Percentiles rank a stretch among this genome's conserved stretches.
phyloP scores from a whole-genome alignment of 306 rosid species.

The Coriaria nepalensis region DNA sequence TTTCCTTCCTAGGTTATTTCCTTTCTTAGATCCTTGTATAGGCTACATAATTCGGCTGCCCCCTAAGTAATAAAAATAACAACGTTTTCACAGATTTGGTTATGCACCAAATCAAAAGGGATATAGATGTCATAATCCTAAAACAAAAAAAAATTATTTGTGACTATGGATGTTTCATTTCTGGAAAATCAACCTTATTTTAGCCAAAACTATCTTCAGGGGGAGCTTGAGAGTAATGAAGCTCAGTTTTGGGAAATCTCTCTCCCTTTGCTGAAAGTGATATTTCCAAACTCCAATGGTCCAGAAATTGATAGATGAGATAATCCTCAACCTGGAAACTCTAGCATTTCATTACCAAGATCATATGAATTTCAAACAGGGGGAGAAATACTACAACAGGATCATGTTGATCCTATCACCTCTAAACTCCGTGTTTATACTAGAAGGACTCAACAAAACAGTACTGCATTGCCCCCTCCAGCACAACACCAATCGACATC shows the following conservation, averaged over 20 bases:
- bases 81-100: too few species aligned
- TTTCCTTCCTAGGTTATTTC: too few species aligned
- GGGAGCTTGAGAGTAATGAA: neutral
- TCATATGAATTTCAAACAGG: neutral
- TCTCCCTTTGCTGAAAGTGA: neutral
- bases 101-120: neutral
- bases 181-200: neutral
- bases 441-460: neutral
- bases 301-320: too few species aligned
- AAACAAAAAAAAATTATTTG: neutral
- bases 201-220: neutral
- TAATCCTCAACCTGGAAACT: too few species aligned
- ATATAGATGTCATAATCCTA: neutral
- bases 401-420: neutral
- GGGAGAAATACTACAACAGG: constrained; percentile 3
- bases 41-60: too few species aligned
- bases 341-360: too few species aligned
- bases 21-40: too few species aligned
- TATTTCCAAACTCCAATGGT: neutral
- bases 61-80: too few species aligned
- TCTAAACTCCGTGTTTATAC: neutral
- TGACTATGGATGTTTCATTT: neutral
- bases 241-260: neutral
- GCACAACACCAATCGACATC: too few species aligned
- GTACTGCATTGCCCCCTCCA: too few species aligned